Evolutionary conservation across 2,329 filamentous ascomycete genomes (phyloP), one percentile per base, ranked within the genome.

Genomic region (Spiromastix sp.): DNA sequence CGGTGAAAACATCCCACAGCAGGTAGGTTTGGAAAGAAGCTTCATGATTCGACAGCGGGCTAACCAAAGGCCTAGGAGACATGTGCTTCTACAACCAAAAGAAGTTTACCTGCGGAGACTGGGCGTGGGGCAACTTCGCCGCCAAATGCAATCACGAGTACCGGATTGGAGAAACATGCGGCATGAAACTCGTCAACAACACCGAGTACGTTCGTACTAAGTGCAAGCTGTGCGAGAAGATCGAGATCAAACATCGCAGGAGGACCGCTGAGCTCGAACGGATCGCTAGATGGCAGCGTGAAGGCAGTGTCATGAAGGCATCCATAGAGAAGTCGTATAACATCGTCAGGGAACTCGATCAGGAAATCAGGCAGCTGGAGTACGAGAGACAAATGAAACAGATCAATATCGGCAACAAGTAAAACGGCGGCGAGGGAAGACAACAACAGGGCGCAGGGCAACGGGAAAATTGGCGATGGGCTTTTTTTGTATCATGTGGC

Each of bases 31-130:
- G 42, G 47, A 48, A 40, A 32, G 32, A 42, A 44, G 37, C 40
- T 32, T 43, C 34, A 28, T 36, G 42, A 18, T 34, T n/a, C 30
- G 31, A 29, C 26, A 16, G 32, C 10, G 12, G 25, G 30, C 40
- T 42, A 38, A 44, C 54, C 61, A 44, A 61, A 47, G 30, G 41
- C 46, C 47, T 46, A 41, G 52, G 50, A 64, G 70, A 56, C 49
- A 94, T 96, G 89, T 95, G 89, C 68, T 95, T 91, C 71, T 96
- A 87, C 70, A 86, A 95, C 54, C 82, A 89, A 63, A 85, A 81
- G 59, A 74, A 77, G 49, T 94, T 83, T 73, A 62, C 62, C 39
- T 96, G 89, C 66, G 82, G 83, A 54, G 89, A 85, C 71, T 94
- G 82, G 80, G 85, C 86, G 62, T 96, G 87, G 87, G 83, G 85